Evolutionary conservation across 345 rosid genomes (phyloP), one percentile per base, ranked within the genome.

Genomic region (Cardiospermum halicacabum): DNA sequence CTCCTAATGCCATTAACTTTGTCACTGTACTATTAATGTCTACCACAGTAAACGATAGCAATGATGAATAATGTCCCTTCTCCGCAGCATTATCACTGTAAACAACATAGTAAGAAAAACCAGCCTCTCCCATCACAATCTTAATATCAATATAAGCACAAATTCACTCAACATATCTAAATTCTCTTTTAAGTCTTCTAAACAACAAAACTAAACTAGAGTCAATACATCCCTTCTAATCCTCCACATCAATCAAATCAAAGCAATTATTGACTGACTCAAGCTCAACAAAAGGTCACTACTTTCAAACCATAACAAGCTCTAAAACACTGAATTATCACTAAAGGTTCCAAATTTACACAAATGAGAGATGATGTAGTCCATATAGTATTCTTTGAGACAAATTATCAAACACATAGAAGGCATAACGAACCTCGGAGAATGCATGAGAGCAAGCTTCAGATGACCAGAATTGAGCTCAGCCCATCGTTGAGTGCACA

Each of bases 401-500:
- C 83, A 86, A 65, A 71, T 73, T 55, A 77, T 83, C 92, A 64
- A 85, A 83, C 92, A 81, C 0, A 27, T 55, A 28, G 18, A 68
- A 34, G 51, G 69, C 81, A 64, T 2, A 9, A 25, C 24, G 56
- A 67, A 94, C 96, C 82, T 65, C 9, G 96, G 83, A 47, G 84
- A 81, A 60, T 87, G 91, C 89, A 94, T 76, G 49, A 87, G 84
- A 34, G 91, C 90, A 28, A 91, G 92, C 76, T 82, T 94, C 43
- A 94, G 88, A 22, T 93, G 78, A 50, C 93, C 93, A 0, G 96
- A 86, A n/a, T 91, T 82, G 43, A 89, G 93, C 69, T 94, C 96
- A 3, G 96, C 97, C 97, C 93, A 94, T 31, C 96, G 89, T 49
- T 80, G 85, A 16, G 97, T 89, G 70, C 91, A 89, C 34, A 89